Evolutionary conservation across 352 stramenopile species (phyloP), one percentile per base, ranked within the genome.

Genomic region (Pelagophyceae sp.): DNA sequence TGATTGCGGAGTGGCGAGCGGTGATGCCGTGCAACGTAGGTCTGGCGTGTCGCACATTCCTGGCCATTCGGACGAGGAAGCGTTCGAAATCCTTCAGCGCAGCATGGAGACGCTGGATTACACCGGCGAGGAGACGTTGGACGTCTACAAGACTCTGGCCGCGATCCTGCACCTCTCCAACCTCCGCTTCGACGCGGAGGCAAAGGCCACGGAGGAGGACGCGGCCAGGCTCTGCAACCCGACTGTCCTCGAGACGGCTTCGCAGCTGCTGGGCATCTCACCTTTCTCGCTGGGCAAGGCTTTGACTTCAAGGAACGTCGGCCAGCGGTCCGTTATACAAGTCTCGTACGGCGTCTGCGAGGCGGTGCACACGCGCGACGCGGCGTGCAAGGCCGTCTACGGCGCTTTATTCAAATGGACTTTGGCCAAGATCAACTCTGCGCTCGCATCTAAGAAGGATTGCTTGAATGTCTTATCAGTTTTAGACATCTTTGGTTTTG

Each of bases 131-230:
- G 85, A 96, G 11, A 91, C 96, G 78, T 89, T 92, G 84, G 91
- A 88, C 0, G 96, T 99, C 37, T 96, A 98, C 65, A 89, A 86
- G 29, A 90, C 99, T 19, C 90, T 99, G 63, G 96, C 96, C 25
- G 96, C 92, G 45, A 89, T 99, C 50, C 82, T 99, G 78, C 94
- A 99, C 81, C 86, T 99, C 1, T 96, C 96, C 70, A 98, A 99
- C 83, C 87, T 99, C 71, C 89, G 88, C 35, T 99, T 99, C 81
- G 82, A 90, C 33, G 58, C 38, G 17, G 78, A 81, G 23, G 71
- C 61, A 23, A 71, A 76, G 29, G 79, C 64, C 31, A 83, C 83
- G 50, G 81, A 85, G 75, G 85, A 84, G 72, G 88, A 90, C 23
- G 83, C 77, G 70, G 82, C 84, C 11, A 79, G 77, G 5, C 84